Conservation (phyloP, 164 flowering plant genomes). For the Pachysandra terminalis region DNA sequence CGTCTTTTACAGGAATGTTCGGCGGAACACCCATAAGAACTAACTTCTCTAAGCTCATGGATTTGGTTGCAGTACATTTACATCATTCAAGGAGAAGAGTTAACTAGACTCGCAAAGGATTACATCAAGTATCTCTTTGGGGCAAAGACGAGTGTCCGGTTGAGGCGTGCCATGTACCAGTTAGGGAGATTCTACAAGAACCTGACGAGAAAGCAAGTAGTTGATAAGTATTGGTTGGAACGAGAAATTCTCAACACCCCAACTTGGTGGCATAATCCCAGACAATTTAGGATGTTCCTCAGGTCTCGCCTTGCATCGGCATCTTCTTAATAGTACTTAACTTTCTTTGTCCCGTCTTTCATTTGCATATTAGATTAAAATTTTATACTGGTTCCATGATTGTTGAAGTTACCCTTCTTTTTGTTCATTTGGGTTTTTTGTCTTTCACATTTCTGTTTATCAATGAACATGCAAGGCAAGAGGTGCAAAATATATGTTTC, state of each 20-base stretch:
- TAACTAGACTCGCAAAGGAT: constrained; percentile 42
- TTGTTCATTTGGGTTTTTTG: too few species aligned
- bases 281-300: constrained; percentile 20
- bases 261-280: constrained; percentile 60
- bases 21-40: background rate
- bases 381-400: too few species aligned
- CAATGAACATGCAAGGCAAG: too few species aligned
- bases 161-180: constrained; percentile 30
- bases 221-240: constrained; percentile 44
- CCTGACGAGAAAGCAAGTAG: constrained; percentile 24
- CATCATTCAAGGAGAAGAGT: constrained; percentile 55
- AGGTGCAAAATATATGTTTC: too few species aligned
- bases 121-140: constrained; percentile 39
- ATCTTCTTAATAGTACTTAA: background rate
- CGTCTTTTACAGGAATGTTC: too few species aligned
- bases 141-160: constrained; percentile 42
- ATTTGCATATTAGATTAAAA: too few species aligned
- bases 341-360: too few species aligned
- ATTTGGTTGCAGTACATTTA: constrained; percentile 53
- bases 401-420: too few species aligned
- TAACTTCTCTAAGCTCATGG: background rate
- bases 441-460: too few species aligned
- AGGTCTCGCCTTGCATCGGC: constrained; percentile 8
- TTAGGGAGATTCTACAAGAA: constrained; percentile 28
- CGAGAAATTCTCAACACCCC: constrained; percentile 44